Percentiles rank a stretch among this genome's conserved stretches.
These are phyloP conservation scores for Chytriomyces sp. DNA, from an alignment of 192 early-diverging fungal genomes.

Conservation along the genomic window DNA sequence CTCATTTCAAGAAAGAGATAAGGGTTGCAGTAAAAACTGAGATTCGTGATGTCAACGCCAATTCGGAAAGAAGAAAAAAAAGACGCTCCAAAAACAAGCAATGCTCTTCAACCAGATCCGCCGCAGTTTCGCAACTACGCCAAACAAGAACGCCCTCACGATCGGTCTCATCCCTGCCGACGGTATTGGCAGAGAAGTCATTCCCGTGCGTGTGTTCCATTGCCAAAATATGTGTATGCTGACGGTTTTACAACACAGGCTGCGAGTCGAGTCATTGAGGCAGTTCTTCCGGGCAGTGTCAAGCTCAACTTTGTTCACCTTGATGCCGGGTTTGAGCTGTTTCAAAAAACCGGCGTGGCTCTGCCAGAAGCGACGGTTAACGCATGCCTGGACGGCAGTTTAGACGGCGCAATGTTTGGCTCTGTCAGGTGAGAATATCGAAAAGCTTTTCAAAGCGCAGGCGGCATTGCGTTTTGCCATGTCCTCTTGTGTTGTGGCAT, in stretches of 20 bases:
- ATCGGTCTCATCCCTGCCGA: constrained; percentile 96
- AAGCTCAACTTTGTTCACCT: constrained; percentile 74
- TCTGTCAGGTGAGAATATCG: constrained; percentile 74
- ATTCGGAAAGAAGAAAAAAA: too few relatives aligned
- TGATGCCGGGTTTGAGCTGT: constrained; percentile 95
- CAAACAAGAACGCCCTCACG: constrained; percentile 52
- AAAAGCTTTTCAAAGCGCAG: neutral
- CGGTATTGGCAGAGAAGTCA: constrained; percentile 96
- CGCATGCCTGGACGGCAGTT: constrained; percentile 64
- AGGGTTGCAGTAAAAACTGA: too few relatives aligned
- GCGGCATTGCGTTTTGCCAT: neutral
- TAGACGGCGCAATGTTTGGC: constrained; percentile 94
- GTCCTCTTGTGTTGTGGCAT: neutral
- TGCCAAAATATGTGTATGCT: neutral
- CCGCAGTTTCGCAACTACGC: neutral
- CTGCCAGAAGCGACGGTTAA: constrained; percentile 88
- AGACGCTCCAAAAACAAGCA: too few relatives aligned
- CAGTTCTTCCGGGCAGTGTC: constrained; percentile 65
- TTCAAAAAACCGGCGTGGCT: constrained; percentile 90
- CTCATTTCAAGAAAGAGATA: too few relatives aligned
- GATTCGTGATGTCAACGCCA: too few relatives aligned
- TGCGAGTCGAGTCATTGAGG: constrained; percentile 86
- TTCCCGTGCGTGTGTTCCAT: constrained; percentile 64
- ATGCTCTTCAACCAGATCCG: neutral
- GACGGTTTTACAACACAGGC: constrained; percentile 58